Percentiles rank a stretch among this genome's conserved stretches.
These are phyloP conservation scores for Golovinomyces cichoracearum DNA, from an alignment of 2,329 filamentous ascomycete species.

Conservation along the genomic window DNA sequence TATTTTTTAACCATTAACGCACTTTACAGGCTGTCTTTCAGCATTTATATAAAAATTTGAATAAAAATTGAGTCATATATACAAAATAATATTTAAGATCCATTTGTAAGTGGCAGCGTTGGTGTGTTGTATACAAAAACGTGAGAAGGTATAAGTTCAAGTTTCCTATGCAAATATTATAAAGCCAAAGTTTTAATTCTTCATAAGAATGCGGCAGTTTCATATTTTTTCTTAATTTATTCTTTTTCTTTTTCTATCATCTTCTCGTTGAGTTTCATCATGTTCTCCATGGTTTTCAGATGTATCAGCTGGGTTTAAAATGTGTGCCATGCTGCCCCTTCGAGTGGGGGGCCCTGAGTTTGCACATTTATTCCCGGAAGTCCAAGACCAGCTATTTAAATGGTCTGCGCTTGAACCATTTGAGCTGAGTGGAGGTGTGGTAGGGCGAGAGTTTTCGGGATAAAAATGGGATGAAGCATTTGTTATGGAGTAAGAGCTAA, in stretches of 20 bases:
- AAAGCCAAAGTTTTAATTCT: too few relatives aligned
- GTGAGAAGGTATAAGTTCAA: too few relatives aligned
- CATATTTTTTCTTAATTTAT: slow-evolving; percentile 19
- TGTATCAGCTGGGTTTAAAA: slow-evolving; percentile 43
- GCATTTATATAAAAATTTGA: too few relatives aligned
- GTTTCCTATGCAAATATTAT: too few relatives aligned
- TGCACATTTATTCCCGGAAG: slow-evolving; percentile 10
- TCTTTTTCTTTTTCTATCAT: slow-evolving; percentile 36
- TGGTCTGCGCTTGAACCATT: slow-evolving; percentile 13
- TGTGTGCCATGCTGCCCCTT: slow-evolving; percentile 45
- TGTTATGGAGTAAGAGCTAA: slow-evolving; percentile 35
- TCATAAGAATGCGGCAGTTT: too few relatives aligned
- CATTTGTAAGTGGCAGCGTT: too few relatives aligned
- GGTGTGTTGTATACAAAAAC: too few relatives aligned
- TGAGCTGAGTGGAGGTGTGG: slow-evolving; percentile 13
- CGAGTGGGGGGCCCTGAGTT: slow-evolving; percentile 35
- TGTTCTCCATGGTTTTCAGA: slow-evolving; percentile 38
- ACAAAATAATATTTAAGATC: too few relatives aligned
- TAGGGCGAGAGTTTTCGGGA: slow-evolving; percentile 12
- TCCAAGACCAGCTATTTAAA: slow-evolving; percentile 15
- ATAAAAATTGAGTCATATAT: too few relatives aligned
- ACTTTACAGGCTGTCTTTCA: too few relatives aligned
- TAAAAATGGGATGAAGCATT: slow-evolving; percentile 12
- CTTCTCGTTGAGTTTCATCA: slow-evolving; percentile 32
- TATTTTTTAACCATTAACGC: too few relatives aligned